phyloP scores from a whole-genome alignment of 805 yeast genomes.

The Komagataella ulmi region DNA sequence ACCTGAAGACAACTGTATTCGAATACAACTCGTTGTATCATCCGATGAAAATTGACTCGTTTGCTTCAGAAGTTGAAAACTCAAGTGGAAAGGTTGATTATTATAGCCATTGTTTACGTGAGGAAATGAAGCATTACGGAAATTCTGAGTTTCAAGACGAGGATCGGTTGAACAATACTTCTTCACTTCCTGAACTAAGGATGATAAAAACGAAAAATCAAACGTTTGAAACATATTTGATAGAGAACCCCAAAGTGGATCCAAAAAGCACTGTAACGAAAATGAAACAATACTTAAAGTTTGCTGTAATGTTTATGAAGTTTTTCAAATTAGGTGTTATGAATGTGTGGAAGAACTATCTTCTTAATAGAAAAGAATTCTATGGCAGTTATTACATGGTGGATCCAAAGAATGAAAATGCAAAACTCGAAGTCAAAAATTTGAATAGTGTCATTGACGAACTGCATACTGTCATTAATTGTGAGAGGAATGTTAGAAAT shows the following conservation, averaged over 20 bases:
- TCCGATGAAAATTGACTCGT: background rate
- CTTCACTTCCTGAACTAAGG: background rate
- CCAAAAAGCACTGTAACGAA: background rate
- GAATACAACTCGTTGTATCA: background rate
- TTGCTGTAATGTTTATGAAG: constrained; percentile 13
- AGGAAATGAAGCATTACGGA: background rate
- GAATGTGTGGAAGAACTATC: constrained; percentile 37
- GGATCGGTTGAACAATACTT: background rate
- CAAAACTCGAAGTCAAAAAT: constrained; percentile 6
- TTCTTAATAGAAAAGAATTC: constrained; percentile 13
- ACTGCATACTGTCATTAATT: constrained; percentile 11
- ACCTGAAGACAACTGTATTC: background rate
- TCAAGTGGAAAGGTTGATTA: background rate
- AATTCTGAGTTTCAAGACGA: background rate
- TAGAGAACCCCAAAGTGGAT: background rate
- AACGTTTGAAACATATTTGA: background rate
- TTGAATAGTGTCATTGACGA: constrained; percentile 10
- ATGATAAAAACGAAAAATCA: background rate
- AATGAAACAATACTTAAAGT: background rate
- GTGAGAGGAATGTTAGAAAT: constrained; percentile 9
- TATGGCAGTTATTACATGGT: constrained; percentile 14
- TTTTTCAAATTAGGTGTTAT: constrained; percentile 48
- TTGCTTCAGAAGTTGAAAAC: background rate
- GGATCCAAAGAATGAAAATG: constrained; percentile 10
- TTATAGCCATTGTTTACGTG: background rate